A percentile compares a stretch with the other conserved stretches of the same genome.
phyloP scores from a whole-genome alignment of 352 stramenopile species.

The Phytophthora kernoviae region DNA sequence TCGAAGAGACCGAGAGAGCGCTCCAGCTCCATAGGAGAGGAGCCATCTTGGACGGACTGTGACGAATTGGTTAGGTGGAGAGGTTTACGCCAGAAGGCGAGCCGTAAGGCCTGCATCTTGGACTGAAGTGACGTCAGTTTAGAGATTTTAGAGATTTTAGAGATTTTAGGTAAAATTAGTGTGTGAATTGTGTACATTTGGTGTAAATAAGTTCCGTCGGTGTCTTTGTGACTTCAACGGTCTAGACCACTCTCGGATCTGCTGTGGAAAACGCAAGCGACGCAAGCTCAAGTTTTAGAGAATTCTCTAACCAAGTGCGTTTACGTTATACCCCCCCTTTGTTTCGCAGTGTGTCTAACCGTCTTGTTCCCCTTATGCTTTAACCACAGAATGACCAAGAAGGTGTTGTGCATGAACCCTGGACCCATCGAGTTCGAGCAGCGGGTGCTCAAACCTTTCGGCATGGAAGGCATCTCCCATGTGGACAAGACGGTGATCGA shows the following conservation, averaged over 20 bases:
- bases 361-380: neutral
- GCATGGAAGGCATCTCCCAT: slow-evolving; percentile 77
- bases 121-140: no score
- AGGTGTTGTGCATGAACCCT: slow-evolving; percentile 81
- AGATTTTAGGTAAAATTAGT: neutral
- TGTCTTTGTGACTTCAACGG: no score
- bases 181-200: neutral
- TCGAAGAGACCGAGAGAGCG: slow-evolving; percentile 90
- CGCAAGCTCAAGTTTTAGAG: neutral
- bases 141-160: no score
- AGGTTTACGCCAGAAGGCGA: slow-evolving; percentile 83
- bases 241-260: neutral
- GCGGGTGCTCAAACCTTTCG: slow-evolving; percentile 72
- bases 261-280: neutral
- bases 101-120: slow-evolving; percentile 35
- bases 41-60: slow-evolving; percentile 15
- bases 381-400: slow-evolving; percentile 69
- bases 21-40: slow-evolving; percentile 9
- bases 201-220: no score
- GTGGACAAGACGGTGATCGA: slow-evolving; percentile 82
- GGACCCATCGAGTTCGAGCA: slow-evolving; percentile 84
- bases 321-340: no score
- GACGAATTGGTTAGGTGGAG: slow-evolving; percentile 45
- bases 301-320: neutral
- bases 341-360: no score